phyloP scores from a whole-genome alignment of 169 alveolate species.

The Plasmodium cynomolgi region DNA sequence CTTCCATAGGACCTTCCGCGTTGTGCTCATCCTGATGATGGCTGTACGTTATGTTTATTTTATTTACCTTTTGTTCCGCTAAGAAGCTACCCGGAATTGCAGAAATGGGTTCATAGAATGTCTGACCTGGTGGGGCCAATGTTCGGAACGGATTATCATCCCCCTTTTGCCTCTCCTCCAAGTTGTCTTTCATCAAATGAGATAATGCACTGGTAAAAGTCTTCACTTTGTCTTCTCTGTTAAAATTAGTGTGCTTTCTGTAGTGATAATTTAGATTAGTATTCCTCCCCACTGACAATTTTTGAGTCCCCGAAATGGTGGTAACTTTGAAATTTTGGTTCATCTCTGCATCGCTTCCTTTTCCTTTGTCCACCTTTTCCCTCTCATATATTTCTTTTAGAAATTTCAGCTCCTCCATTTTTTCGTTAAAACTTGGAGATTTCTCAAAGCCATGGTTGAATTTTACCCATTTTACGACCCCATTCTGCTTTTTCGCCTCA shows the following conservation, averaged over 20 bases:
- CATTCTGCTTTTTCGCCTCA: not conserved
- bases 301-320: not conserved
- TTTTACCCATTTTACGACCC: not conserved
- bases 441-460: not conserved
- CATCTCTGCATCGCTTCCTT: not conserved
- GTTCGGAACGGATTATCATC: not conserved
- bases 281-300: not conserved
- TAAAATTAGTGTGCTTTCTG: not conserved
- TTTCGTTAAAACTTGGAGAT: not conserved
- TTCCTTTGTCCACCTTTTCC: not conserved
- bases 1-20: not conserved
- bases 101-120: not conserved
- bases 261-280: not conserved
- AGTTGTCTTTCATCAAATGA: not conserved
- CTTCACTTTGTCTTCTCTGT: not conserved
- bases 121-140: not conserved
- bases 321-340: not conserved
- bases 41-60: constrained; percentile 18
- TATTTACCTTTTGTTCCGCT: not conserved
- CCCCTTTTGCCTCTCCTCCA: not conserved
- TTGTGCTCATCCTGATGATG: not conserved
- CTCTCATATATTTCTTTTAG: not conserved
- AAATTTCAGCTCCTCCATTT: constrained; percentile 3
- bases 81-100: not conserved
- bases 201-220: not conserved